phyloP scores from a whole-genome alignment of 352 stramenopile genomes.

The Phytophthora gonapodyides region DNA sequence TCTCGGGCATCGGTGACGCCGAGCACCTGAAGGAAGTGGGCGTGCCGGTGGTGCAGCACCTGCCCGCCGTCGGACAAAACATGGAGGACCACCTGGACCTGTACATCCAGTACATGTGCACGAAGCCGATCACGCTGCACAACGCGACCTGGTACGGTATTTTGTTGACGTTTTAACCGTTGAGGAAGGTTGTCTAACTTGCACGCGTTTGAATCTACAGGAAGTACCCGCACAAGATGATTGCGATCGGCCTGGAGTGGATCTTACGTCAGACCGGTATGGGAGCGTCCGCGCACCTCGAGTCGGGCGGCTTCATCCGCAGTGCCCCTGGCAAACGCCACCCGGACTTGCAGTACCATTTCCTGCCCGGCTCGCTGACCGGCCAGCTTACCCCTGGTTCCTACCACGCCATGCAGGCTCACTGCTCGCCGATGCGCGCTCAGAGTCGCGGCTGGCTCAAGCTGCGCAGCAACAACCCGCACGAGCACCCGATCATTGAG shows the following conservation, averaged over 20 bases:
- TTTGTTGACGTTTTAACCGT: neutral
- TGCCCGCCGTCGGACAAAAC: slow-evolving; percentile 85
- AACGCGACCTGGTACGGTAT: slow-evolving; percentile 73
- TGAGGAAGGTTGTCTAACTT: slow-evolving; percentile 4
- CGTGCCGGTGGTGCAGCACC: slow-evolving; percentile 74
- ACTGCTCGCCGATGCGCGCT: slow-evolving; percentile 89
- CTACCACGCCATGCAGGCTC: slow-evolving; percentile 84
- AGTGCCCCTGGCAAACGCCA: slow-evolving; percentile 75
- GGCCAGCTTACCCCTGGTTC: slow-evolving; percentile 37
- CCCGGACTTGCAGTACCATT: slow-evolving; percentile 91
- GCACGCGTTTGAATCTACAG: slow-evolving; percentile 12
- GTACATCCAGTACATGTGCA: slow-evolving; percentile 91
- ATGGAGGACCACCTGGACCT: slow-evolving; percentile 91
- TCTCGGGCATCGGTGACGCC: slow-evolving; percentile 83
- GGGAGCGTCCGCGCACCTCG: slow-evolving; percentile 79
- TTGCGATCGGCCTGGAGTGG: slow-evolving; percentile 86
- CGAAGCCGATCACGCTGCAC: slow-evolving; percentile 89
- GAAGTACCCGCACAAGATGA: slow-evolving; percentile 90
- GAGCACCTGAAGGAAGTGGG: slow-evolving; percentile 76
- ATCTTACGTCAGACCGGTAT: slow-evolving; percentile 69
- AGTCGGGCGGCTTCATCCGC: slow-evolving; percentile 78
- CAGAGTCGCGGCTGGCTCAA: slow-evolving; percentile 85
- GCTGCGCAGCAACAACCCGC: slow-evolving; percentile 75
- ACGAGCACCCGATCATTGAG: slow-evolving; percentile 82
- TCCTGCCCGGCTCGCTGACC: slow-evolving; percentile 81